A percentile compares a stretch with the other conserved stretches of the same genome.
phyloP scores from a whole-genome alignment of 2,329 filamentous ascomycete genomes.

The Neofusicoccum sp. region DNA sequence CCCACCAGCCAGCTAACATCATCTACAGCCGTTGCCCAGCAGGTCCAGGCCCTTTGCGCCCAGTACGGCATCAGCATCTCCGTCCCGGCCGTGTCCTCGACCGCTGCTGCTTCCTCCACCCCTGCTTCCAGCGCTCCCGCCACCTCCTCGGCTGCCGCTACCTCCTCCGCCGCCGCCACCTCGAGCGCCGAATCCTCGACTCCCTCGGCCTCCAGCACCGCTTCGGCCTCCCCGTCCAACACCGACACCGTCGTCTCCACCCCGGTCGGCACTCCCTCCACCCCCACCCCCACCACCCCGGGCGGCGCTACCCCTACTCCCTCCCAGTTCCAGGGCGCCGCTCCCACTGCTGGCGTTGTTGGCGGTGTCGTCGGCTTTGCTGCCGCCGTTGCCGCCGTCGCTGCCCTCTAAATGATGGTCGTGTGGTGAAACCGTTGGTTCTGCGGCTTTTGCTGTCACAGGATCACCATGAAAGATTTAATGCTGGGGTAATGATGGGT shows the following conservation, averaged over 20 bases:
- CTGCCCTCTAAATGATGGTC: conserved; percentile 1
- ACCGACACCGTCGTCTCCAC: conserved; percentile 19
- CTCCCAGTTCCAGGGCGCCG: conserved; percentile 38
- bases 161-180: background rate
- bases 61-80: conserved; percentile 35
- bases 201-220: background rate
- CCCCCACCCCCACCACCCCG: conserved; percentile 12
- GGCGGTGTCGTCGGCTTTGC: conserved; percentile 8
- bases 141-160: conserved; percentile 3
- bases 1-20: conserved; percentile 1
- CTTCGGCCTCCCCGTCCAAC: background rate
- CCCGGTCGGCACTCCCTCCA: conserved; percentile 22
- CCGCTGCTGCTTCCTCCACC: conserved; percentile 24
- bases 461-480: background rate
- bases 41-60: conserved; percentile 36
- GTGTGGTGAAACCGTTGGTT: no score
- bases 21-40: conserved; percentile 29
- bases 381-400: conserved; percentile 9
- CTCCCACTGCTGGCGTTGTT: conserved; percentile 24
- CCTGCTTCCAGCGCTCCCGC: conserved; percentile 16
- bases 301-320: conserved; percentile 23
- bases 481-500: background rate
- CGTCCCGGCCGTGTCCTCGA: conserved; percentile 28
- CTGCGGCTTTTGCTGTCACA: background rate
- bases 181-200: no score